phyloP scores from a whole-genome alignment of 106 monocot genomes.

The Platanthera zijinensis region DNA sequence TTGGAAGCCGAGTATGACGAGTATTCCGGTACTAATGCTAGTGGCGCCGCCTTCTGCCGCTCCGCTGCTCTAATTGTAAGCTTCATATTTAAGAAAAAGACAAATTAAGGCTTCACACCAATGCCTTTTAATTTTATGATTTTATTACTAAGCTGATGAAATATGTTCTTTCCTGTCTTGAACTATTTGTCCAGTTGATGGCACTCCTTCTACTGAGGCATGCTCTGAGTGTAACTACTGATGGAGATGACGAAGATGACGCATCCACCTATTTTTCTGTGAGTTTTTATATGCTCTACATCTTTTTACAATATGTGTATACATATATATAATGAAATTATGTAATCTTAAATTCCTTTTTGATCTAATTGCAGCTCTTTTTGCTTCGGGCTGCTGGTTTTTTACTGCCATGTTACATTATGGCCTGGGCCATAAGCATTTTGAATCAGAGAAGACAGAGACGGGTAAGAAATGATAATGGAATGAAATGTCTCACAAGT shows the following conservation, averaged over 20 bases:
- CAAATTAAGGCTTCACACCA: too few species aligned
- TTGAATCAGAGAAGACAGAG: constrained; percentile 60
- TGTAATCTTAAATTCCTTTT: not conserved
- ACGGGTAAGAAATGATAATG: constrained; percentile 26
- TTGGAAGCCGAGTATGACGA: constrained; percentile 86
- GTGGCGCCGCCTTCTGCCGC: constrained; percentile 82
- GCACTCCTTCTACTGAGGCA: constrained; percentile 80
- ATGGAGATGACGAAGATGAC: constrained; percentile 48
- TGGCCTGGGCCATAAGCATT: constrained; percentile 81
- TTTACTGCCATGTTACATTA: constrained; percentile 71
- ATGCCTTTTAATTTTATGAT: not conserved
- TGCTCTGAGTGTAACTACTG: constrained; percentile 64
- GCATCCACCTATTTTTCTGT: constrained; percentile 73
- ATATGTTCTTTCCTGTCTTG: not conserved
- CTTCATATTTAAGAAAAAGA: not conserved
- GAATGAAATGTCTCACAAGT: too few species aligned
- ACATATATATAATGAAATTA: not conserved
- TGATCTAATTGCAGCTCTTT: constrained; percentile 41
- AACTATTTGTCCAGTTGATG: constrained; percentile 41
- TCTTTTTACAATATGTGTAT: not conserved
- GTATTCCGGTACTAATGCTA: constrained; percentile 70
- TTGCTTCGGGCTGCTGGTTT: constrained; percentile 73
- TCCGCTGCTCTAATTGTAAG: constrained; percentile 86
- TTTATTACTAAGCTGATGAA: too few species aligned
- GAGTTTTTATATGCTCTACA: not conserved